phyloP scores from a whole-genome alignment of 2,329 filamentous ascomycete species.

The Cryphonectria naterciae region DNA sequence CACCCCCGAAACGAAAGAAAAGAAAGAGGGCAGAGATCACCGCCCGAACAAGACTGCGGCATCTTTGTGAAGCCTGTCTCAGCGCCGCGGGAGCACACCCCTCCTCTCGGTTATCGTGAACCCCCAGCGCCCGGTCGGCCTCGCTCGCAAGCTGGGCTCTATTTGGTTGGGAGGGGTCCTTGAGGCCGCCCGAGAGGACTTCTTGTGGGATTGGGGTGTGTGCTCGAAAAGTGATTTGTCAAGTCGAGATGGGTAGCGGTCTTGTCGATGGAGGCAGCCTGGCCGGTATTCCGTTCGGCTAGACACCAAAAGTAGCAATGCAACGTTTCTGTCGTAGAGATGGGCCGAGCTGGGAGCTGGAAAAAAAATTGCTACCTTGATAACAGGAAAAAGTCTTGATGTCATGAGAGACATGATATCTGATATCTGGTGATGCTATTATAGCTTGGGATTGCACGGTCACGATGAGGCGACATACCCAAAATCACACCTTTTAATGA shows the following conservation, averaged over 20 bases:
- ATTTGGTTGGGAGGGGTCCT: not conserved
- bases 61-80: slow-evolving; percentile 25
- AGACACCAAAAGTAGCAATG: not conserved
- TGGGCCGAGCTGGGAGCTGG: not conserved
- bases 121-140: slow-evolving; percentile 19
- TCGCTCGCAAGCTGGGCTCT: slow-evolving; percentile 11
- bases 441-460: not conserved
- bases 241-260: too few relatives aligned
- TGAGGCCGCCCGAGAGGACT: not conserved
- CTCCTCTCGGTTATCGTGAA: slow-evolving; percentile 29
- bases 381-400: not conserved
- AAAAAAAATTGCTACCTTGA: not conserved
- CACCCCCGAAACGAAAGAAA: slow-evolving; percentile 20
- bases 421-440: not conserved
- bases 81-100: slow-evolving; percentile 20
- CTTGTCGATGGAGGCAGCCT: not conserved
- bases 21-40: not conserved
- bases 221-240: too few relatives aligned
- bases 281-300: not conserved
- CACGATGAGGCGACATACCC: not conserved
- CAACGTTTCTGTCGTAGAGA: not conserved
- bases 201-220: not conserved
- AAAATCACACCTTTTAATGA: not conserved
- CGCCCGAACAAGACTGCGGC: slow-evolving; percentile 13
- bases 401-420: slow-evolving; percentile 1